Conservation (phyloP, 2,329 filamentous ascomycete species). For the Exophiala calicioides region DNA sequence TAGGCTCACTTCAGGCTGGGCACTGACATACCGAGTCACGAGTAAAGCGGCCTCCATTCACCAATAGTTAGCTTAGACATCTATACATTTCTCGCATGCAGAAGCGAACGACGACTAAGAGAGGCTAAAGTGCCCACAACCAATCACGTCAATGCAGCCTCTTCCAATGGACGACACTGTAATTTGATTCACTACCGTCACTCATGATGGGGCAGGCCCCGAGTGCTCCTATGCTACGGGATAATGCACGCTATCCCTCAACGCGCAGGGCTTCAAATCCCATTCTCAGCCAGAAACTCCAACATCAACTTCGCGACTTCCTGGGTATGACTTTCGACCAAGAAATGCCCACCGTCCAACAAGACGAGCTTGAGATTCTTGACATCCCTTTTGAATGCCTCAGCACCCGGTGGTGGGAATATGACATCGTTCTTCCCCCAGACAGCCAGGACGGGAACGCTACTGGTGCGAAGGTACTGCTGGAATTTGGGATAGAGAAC, state of each 20-base stretch:
- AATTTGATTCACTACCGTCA: no score
- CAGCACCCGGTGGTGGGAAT: slow-evolving; percentile 49
- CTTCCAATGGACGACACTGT: no score
- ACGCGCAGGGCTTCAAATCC: slow-evolving; percentile 7
- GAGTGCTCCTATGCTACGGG: background rate
- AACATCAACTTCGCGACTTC: slow-evolving; percentile 41
- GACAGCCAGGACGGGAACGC: slow-evolving; percentile 57
- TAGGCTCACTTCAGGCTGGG: no score
- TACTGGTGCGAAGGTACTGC: slow-evolving; percentile 52
- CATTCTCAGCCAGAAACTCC: slow-evolving; percentile 36
- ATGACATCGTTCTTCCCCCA: slow-evolving; percentile 62
- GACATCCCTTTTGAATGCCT: slow-evolving; percentile 56
- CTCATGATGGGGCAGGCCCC: no score
- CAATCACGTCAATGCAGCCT: no score
- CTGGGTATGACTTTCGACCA: slow-evolving; percentile 44
- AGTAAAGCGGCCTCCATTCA: no score
- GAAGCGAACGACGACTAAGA: background rate
- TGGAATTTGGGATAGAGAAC: slow-evolving; percentile 58
- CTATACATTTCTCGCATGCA: background rate
- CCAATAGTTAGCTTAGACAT: background rate
- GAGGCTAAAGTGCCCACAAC: no score
- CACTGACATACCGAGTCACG: no score
- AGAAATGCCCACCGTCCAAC: slow-evolving; percentile 61
- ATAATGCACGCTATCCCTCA: background rate
- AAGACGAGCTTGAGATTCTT: slow-evolving; percentile 51